Conservation (phyloP, 352 stramenopile genomes). For the Globisporangium takayamanum region DNA sequence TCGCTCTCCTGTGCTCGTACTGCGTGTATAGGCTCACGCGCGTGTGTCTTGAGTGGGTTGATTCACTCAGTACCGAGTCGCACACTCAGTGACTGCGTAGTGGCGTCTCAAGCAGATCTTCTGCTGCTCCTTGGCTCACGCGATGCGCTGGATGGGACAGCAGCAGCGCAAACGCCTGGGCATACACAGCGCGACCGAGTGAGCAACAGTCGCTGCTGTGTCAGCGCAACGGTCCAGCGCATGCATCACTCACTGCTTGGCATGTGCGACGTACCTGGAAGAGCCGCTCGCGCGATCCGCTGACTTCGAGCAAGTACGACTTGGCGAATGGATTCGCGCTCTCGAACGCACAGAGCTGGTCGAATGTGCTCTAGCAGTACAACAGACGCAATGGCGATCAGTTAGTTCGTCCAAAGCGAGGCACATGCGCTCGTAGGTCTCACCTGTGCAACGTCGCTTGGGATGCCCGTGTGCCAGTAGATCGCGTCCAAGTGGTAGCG, state of each 20-base stretch:
- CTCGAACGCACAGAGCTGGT: constrained; percentile 41
- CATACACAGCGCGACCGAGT: background rate
- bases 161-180: constrained; percentile 31
- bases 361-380: constrained; percentile 20
- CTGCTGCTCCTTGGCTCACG: constrained; percentile 33
- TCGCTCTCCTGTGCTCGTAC: background rate
- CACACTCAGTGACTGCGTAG: background rate
- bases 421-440: background rate
- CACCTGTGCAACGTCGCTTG: constrained; percentile 31
- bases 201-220: no score
- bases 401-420: background rate
- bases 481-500: constrained; percentile 35
- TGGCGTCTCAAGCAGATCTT: constrained; percentile 31
- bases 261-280: constrained; percentile 33
- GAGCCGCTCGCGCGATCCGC: constrained; percentile 40
- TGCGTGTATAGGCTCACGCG: no score
- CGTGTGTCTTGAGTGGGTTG: background rate
- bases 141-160: constrained; percentile 47
- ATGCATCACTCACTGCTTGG: background rate
- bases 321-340: constrained; percentile 35
- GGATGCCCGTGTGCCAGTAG: constrained; percentile 37
- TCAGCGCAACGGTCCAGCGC: no score
- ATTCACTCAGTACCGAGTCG: no score
- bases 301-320: constrained; percentile 45
- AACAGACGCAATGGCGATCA: no score